Evolutionary conservation across 768 basidiomycete species (phyloP).

Genomic region (Gyrodon lividus): DNA sequence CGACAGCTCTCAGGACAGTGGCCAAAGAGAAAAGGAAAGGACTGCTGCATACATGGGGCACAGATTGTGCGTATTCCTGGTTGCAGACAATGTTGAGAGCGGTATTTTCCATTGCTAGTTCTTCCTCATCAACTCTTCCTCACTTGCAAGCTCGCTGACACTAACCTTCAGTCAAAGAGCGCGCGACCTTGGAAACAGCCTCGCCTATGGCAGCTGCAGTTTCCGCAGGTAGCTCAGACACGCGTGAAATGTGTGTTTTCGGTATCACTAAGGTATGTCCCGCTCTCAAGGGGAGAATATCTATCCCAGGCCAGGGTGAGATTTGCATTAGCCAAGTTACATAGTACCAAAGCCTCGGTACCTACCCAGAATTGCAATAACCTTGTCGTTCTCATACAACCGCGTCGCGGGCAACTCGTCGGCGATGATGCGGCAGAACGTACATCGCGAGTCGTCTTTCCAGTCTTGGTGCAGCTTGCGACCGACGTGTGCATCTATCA

Average conservation of each 20-base stretch:
- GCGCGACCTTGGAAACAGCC: slow-evolving; percentile 59
- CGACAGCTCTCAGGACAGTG: slow-evolving; percentile 23
- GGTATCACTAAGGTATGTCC: slow-evolving; percentile 75
- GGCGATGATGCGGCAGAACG: slow-evolving; percentile 66
- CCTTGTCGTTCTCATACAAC: slow-evolving; percentile 60
- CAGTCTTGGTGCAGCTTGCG: slow-evolving; percentile 49
- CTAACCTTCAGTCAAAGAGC: slow-evolving; percentile 61
- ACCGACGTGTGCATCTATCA: slow-evolving; percentile 59
- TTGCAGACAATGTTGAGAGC: slow-evolving; percentile 77
- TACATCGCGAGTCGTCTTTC: slow-evolving; percentile 46
- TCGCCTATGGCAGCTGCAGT: slow-evolving; percentile 57
- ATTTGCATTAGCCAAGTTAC: not conserved
- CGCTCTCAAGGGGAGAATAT: slow-evolving; percentile 63
- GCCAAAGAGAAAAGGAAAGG: not conserved
- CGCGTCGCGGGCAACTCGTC: slow-evolving; percentile 46
- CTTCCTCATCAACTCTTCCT: not conserved
- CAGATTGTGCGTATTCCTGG: slow-evolving; percentile 79
- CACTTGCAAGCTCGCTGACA: not conserved
- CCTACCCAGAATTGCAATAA: slow-evolving; percentile 64
- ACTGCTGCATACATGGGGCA: slow-evolving; percentile 58
- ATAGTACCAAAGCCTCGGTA: slow-evolving; percentile 8
- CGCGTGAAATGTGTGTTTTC: slow-evolving; percentile 56
- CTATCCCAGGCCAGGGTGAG: slow-evolving; percentile 30
- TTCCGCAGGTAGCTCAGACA: slow-evolving; percentile 65
- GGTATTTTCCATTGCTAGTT: slow-evolving; percentile 48